A percentile compares a stretch with the other conserved stretches of the same genome.
phyloP scores from a whole-genome alignment of 306 rosid species.

The Cyamopsis tetragonoloba region DNA sequence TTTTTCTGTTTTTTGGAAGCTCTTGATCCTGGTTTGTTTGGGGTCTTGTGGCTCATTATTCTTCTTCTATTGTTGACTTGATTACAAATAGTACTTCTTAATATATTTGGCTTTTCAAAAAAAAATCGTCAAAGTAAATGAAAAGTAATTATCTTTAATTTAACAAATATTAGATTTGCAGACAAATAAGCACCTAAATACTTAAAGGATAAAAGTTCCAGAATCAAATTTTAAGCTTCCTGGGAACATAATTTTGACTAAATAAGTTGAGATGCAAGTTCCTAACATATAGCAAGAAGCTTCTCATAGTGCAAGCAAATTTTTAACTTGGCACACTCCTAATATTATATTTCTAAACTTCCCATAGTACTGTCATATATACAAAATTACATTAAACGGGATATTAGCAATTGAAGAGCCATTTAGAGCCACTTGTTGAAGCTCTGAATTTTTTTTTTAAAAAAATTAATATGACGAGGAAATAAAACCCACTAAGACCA shows the following conservation, averaged over 20 bases:
- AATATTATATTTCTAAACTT: conserved; percentile 16
- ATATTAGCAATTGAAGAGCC: background rate
- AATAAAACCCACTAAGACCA: background rate
- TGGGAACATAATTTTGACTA: background rate
- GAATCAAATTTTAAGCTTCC: conserved; percentile 13
- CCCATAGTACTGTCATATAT: too few relatives aligned
- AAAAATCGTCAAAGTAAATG: too few relatives aligned
- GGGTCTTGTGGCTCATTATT: too few relatives aligned
- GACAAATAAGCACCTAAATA: conserved; percentile 9
- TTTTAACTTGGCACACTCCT: background rate
- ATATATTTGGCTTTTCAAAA: too few relatives aligned
- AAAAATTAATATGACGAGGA: too few relatives aligned
- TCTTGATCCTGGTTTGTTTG: too few relatives aligned
- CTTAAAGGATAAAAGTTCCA: conserved; percentile 11
- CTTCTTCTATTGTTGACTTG: too few relatives aligned
- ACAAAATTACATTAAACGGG: background rate
- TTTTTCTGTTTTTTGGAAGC: too few relatives aligned
- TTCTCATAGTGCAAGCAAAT: conserved; percentile 21
- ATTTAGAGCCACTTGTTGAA: background rate
- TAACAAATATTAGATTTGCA: background rate
- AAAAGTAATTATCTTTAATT: background rate
- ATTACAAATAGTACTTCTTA: too few relatives aligned
- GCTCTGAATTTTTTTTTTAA: background rate
- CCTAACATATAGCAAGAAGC: conserved; percentile 10
- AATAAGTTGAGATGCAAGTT: conserved; percentile 7